Evolutionary conservation across 2,329 filamentous ascomycete species (phyloP).

Genomic region (Raffaelea arxii): DNA sequence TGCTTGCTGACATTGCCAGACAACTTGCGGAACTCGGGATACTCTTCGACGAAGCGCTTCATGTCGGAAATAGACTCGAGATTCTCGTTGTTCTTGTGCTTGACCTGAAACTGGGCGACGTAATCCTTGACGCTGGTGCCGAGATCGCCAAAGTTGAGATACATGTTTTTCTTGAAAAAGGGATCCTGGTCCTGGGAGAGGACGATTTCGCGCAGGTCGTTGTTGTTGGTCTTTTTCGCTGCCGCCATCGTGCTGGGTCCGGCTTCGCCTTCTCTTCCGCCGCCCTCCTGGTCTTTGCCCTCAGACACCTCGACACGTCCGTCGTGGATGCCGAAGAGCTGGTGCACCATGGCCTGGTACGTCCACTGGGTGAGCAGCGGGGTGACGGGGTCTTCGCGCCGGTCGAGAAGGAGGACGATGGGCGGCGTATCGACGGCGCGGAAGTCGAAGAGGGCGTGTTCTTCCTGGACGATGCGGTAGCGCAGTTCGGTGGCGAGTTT

Average conservation of each 20-base stretch:
- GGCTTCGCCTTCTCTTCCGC: conserved; percentile 51
- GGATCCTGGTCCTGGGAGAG: conserved; percentile 94
- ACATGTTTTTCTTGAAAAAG: conserved; percentile 99
- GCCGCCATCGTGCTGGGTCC: conserved; percentile 29
- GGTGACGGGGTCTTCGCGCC: conserved; percentile 89
- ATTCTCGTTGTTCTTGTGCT: conserved; percentile 92
- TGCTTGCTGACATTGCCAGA: conserved; percentile 98
- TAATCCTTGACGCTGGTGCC: conserved; percentile 97
- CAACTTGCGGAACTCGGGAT: conserved; percentile 92
- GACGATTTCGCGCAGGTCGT: conserved; percentile 88
- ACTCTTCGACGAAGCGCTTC: conserved; percentile 99
- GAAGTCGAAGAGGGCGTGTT: conserved; percentile 94
- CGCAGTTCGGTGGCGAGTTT: conserved; percentile 89
- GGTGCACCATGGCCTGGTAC: conserved; percentile 99
- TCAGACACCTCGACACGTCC: conserved; percentile 84
- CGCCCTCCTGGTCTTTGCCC: conserved; percentile 28
- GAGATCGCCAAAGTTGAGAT: conserved; percentile 90
- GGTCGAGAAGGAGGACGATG: conserved; percentile 80
- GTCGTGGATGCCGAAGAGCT: conserved; percentile 86
- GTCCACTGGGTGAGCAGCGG: conserved; percentile 96
- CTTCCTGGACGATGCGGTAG: conserved; percentile 90
- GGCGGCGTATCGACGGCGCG: conserved; percentile 89
- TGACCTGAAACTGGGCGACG: conserved; percentile 94
- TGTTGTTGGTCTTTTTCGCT: conserved; percentile 61
- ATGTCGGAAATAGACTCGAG: conserved; percentile 97